These are phyloP conservation scores for Russula emetica DNA, from an alignment of 768 basidiomycete genomes.

Conservation along the genomic window DNA sequence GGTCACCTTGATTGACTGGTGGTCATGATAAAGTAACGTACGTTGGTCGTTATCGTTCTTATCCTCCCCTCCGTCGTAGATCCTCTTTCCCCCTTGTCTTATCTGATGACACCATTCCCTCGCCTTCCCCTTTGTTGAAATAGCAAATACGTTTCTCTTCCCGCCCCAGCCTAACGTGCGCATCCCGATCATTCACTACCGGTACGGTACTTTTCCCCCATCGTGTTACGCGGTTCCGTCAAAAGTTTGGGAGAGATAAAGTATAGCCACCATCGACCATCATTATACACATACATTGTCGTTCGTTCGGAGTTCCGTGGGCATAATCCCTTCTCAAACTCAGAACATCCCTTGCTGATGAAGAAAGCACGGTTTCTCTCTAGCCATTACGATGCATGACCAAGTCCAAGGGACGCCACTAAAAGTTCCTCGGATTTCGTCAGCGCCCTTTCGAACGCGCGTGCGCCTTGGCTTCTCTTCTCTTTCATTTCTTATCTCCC, in stretches of 20 bases:
- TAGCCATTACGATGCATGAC: background rate
- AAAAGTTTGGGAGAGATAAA: background rate
- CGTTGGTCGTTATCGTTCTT: background rate
- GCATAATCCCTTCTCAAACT: background rate
- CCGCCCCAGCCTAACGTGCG: too few relatives aligned
- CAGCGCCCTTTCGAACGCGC: background rate
- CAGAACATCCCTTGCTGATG: background rate
- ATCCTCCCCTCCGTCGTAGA: background rate
- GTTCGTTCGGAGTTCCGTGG: background rate
- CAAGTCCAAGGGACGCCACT: background rate
- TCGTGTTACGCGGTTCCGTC: background rate
- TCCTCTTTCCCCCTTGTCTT: constrained; percentile 1
- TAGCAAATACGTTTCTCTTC: background rate
- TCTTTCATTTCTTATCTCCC: constrained; percentile 17
- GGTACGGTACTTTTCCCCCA: too few relatives aligned
- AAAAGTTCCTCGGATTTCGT: constrained; percentile 6
- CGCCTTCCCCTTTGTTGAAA: background rate
- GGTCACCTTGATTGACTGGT: background rate
- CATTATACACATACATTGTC: background rate
- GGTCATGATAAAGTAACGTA: background rate
- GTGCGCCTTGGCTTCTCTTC: constrained; percentile 9
- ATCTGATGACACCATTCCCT: constrained; percentile 9
- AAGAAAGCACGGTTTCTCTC: background rate
- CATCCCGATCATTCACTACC: background rate
- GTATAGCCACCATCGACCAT: too few relatives aligned